Evolutionary conservation across 2,329 filamentous ascomycete species (phyloP), one percentile per base, ranked within the genome.

Genomic region (Penicillium aurantiogriseum): DNA sequence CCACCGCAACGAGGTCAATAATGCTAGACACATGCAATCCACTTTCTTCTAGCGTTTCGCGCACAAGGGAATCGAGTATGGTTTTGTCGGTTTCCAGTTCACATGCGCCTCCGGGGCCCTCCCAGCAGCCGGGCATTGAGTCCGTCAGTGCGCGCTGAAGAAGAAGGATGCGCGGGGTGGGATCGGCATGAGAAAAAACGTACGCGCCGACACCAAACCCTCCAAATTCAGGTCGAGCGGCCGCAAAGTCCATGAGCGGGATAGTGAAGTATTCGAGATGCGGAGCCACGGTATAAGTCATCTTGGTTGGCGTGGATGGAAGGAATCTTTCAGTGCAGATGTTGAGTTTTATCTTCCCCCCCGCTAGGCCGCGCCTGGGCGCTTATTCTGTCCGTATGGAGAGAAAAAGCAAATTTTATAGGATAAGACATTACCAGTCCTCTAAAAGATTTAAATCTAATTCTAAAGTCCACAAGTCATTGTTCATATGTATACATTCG

Each of bases 1-100:
- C 67, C 5, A 71, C 63, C 5, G 67, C 68, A 8, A 81, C 76
- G 51, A 79, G 69, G 27, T 77, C 73, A 2, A 77, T 66, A 36
- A 83, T 70, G 11, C 67, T 67, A 23, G 68, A 76, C 3, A 81
- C 77, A 43, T 70, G 70, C 23, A 84, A 67, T 0, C 81, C 81
- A 0, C 78, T 78, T 63, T 84, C 82, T 65, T 85, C 82, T 4
- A 76, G 74, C 11, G 83, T 68, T 61, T 84, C 81, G 8, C 81
- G 75, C 10, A 73, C 81, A 2, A 79, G 77, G 1, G 76, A 77
- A 50, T 81, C 77, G 0, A 84, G 67, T 35, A 85, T 71, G 0
- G 77, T 81, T 15, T 71, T 64, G 57, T 84, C 81, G 0, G 68
- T 69, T 11, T 70, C 63, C 1, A 56, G 48, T 38, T 84, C 81